Base-by-base conservation (phyloP, 345 rosid species). In the Atalantia buxifolia region DNA sequence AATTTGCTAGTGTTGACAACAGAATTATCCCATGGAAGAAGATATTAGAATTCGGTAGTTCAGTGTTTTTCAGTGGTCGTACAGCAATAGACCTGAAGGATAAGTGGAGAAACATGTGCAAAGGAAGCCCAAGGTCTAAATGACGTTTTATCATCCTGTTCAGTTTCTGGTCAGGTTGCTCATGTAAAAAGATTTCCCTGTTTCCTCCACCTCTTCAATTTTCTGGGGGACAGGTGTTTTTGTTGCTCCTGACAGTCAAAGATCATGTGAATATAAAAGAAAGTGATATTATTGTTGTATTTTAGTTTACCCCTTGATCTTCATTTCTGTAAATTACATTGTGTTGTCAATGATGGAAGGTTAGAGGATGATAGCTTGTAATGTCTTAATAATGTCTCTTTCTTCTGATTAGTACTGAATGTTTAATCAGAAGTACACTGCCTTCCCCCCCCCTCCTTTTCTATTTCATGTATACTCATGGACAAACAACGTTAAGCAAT, bases 21-120 rank as follows among this genome's bases (percentile, higher is more conserved):
- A 79, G 67, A 80, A 74, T 27, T 14, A 71, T 83, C 28, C 87
- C 88, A 13, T 85, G 87, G 90, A 85, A 67, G 69, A 60, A 79
- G 76, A 85, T 88, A 60, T 75, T 85, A 83, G 85, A 82, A 48
- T 82, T 71, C 61, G 88, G 90, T 68, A 27, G 68, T 61, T 35
- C 64, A 13, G 78, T 79, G 65, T 82, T 85, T 77, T 28, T 50
- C 48, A 38, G 21, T 13, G 77, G 80, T 55, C 85, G 87, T 21
- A 82, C 86, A 24, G 4, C 89, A 35, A 33, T 78, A 45, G 86
- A 88, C 79, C 76, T 85, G 22, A 85, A 87, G 77, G 87, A 88
- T 78, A 88, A 83, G 76, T 88, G 90, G 90, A 84, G 89, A 77
- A 88, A 84, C 75, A 69, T 88, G 75, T 80, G 85, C 75, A 87